Percentiles rank a stretch among this genome's conserved stretches.
Evolutionary conservation across 2,329 filamentous ascomycete genomes (phyloP).

Genomic region (Helotiales sp.): DNA sequence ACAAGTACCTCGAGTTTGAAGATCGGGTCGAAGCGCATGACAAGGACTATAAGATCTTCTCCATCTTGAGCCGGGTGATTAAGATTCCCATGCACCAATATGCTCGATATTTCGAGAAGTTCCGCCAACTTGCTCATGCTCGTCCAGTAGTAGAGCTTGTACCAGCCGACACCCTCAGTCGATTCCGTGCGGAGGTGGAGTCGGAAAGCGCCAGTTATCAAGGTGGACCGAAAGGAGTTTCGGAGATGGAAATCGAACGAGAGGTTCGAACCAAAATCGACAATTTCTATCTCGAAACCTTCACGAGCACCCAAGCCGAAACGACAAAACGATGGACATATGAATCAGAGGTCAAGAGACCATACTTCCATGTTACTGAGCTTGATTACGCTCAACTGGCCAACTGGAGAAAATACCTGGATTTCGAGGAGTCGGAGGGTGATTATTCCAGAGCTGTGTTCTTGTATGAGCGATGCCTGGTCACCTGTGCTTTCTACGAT

Average conservation of each 20-base stretch:
- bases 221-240: slow-evolving; percentile 56
- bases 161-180: slow-evolving; percentile 67
- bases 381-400: slow-evolving; percentile 81
- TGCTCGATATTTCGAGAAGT: slow-evolving; percentile 90
- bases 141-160: slow-evolving; percentile 77
- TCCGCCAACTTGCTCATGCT: slow-evolving; percentile 75
- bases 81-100: slow-evolving; percentile 96
- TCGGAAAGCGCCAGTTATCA: slow-evolving; percentile 62
- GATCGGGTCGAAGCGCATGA: slow-evolving; percentile 85
- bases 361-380: slow-evolving; percentile 96
- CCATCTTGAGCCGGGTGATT: slow-evolving; percentile 80
- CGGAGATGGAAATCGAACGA: slow-evolving; percentile 78
- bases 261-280: slow-evolving; percentile 83
- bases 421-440: slow-evolving; percentile 90
- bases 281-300: slow-evolving; percentile 78
- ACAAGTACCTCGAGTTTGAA: slow-evolving; percentile 98
- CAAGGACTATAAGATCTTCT: slow-evolving; percentile 82
- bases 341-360: slow-evolving; percentile 91
- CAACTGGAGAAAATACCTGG: slow-evolving; percentile 96
- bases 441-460: slow-evolving; percentile 77
- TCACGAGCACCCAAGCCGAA: slow-evolving; percentile 81
- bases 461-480: slow-evolving; percentile 91
- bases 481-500: slow-evolving; percentile 92
- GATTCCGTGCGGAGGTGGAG: slow-evolving; percentile 75
- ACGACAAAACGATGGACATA: slow-evolving; percentile 94